Conservation (phyloP, 1,139 yeast species). For the Chernovozyma aurita region DNA sequence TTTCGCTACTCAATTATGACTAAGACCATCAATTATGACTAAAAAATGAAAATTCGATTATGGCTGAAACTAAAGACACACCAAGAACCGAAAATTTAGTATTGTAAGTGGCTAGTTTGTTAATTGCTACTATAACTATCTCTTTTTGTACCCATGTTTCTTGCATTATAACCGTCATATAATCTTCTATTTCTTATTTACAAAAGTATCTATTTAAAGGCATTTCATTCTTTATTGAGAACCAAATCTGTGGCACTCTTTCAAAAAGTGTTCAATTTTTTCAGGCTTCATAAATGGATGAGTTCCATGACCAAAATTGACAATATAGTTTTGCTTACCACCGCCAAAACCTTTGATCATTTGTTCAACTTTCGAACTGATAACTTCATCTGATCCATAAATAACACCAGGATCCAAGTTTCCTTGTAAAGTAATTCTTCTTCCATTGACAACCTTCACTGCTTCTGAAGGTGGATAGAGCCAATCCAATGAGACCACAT, state of each 20-base stretch:
- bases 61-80: too few relatives aligned
- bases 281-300: slow-evolving; percentile 97
- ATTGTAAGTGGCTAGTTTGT: background rate
- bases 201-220: too few relatives aligned
- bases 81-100: too few relatives aligned
- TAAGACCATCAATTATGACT: background rate
- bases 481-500: slow-evolving; percentile 91
- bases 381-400: slow-evolving; percentile 82
- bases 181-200: too few relatives aligned
- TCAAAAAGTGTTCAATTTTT: slow-evolving; percentile 72
- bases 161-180: too few relatives aligned
- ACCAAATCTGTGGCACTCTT: slow-evolving; percentile 85
- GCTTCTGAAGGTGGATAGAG: slow-evolving; percentile 83
- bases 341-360: slow-evolving; percentile 92
- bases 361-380: slow-evolving; percentile 72
- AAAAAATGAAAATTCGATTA: too few relatives aligned
- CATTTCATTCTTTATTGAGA: too few relatives aligned
- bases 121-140: too few relatives aligned
- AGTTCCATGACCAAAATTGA: slow-evolving; percentile 96
- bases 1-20: background rate
- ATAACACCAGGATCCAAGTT: slow-evolving; percentile 93
- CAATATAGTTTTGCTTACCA: slow-evolving; percentile 84
- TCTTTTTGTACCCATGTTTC: too few relatives aligned
- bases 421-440: slow-evolving; percentile 85
- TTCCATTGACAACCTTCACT: slow-evolving; percentile 66